Evolutionary conservation across 371 early-diverging fungal genomes (phyloP).

Genomic region (Lichtheimia hyalospora): DNA sequence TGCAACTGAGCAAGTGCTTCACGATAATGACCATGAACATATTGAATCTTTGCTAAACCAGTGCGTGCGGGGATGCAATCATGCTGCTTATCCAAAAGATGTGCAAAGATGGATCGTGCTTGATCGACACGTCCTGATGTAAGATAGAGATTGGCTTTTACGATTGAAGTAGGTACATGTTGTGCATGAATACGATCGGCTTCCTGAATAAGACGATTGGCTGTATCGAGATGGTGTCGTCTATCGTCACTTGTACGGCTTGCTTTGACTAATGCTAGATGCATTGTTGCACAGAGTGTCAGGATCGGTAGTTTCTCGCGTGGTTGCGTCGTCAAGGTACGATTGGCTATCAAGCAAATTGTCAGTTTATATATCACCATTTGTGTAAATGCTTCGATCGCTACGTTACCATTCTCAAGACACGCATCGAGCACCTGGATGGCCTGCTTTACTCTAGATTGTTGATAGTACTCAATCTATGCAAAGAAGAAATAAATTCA

Average conservation of each 20-base stretch:
- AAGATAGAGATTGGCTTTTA: constrained; percentile 67
- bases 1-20: constrained; percentile 75
- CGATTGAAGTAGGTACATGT: constrained; percentile 68
- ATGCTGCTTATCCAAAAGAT: constrained; percentile 59
- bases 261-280: constrained; percentile 60
- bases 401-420: constrained; percentile 50
- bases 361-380: too few species aligned
- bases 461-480: constrained; percentile 79
- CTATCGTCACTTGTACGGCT: constrained; percentile 44
- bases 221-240: constrained; percentile 59
- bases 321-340: constrained; percentile 34
- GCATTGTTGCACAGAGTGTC: constrained; percentile 65
- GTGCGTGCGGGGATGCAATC: constrained; percentile 75
- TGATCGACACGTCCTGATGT: constrained; percentile 61
- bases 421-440: constrained; percentile 63
- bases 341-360: constrained; percentile 3
- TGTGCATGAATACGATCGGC: constrained; percentile 72
- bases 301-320: constrained; percentile 67
- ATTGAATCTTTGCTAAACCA: constrained; percentile 74
- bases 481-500: neutral
- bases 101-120: constrained; percentile 68
- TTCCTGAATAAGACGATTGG: constrained; percentile 69
- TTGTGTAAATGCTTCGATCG: constrained; percentile 8
- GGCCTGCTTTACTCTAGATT: constrained; percentile 60
- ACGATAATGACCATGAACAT: constrained; percentile 54